These are phyloP conservation scores for Akebia trifoliata DNA, from an alignment of 164 flowering plant genomes.

Conservation along the genomic window DNA sequence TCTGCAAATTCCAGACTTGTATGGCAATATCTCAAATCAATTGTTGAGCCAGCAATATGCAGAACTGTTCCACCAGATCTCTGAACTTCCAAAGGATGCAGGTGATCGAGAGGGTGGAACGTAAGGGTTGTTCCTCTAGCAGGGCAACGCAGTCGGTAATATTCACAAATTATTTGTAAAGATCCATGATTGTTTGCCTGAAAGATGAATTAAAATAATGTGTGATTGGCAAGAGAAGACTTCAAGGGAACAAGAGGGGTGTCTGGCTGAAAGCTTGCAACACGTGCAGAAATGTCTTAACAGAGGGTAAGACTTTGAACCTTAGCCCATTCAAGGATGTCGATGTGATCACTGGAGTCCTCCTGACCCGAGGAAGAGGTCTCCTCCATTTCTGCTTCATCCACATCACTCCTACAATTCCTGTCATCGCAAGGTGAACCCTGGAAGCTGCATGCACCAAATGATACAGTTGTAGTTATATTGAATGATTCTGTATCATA, in stretches of 20 bases:
- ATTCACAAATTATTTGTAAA: slow-evolving; percentile 78
- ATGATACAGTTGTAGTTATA: slow-evolving; percentile 10
- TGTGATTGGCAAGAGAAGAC: neutral
- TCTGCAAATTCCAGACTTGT: slow-evolving; percentile 76
- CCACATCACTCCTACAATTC: slow-evolving; percentile 67
- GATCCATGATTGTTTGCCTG: slow-evolving; percentile 86
- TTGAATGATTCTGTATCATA: neutral
- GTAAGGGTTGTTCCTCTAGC: slow-evolving; percentile 60
- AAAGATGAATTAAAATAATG: slow-evolving; percentile 8
- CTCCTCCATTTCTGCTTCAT: slow-evolving; percentile 77
- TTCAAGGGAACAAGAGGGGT: neutral
- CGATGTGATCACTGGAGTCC: slow-evolving; percentile 51
- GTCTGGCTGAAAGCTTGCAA: neutral
- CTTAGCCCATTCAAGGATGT: slow-evolving; percentile 97
- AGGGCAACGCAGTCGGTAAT: slow-evolving; percentile 61
- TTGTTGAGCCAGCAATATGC: slow-evolving; percentile 65
- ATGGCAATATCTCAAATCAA: slow-evolving; percentile 73
- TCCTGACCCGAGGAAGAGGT: slow-evolving; percentile 88
- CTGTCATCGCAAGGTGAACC: slow-evolving; percentile 77
- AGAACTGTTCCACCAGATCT: slow-evolving; percentile 63
- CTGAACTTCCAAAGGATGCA: slow-evolving; percentile 75
- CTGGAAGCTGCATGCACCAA: slow-evolving; percentile 55
- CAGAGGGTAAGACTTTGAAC: slow-evolving; percentile 25
- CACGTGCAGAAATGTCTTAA: neutral
- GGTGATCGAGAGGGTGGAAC: slow-evolving; percentile 87